A percentile compares a stretch with the other conserved stretches of the same genome.
Conservation (phyloP, 371 early-diverging fungal species). For the Syncephalis plumigaleata region DNA sequence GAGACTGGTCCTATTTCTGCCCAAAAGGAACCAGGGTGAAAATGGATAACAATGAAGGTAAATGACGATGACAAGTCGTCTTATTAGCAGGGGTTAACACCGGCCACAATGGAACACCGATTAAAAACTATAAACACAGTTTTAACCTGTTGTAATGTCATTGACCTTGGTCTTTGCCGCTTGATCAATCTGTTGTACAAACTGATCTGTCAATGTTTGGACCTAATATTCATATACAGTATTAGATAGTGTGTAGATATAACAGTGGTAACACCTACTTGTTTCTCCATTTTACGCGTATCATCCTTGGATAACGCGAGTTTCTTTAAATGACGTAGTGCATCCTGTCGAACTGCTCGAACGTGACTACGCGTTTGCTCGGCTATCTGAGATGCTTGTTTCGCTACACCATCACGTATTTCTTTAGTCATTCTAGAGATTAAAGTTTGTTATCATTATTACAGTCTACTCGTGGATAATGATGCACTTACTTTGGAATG, state of each 20-base stretch:
- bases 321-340: conserved; percentile 55
- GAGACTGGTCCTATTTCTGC: too few relatives aligned
- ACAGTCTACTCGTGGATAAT: conserved; percentile 1
- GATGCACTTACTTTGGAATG: conserved; percentile 78
- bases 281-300: conserved; percentile 35
- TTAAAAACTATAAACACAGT: not conserved
- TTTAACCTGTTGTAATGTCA: conserved; percentile 35
- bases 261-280: conserved; percentile 12
- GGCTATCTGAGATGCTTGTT: conserved; percentile 37
- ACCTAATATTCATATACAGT: conserved; percentile 19
- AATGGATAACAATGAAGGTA: too few relatives aligned
- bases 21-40: too few relatives aligned
- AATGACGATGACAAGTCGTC: too few relatives aligned
- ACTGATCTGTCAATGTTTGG: conserved; percentile 51
- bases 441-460: too few relatives aligned
- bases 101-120: too few relatives aligned
- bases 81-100: too few relatives aligned
- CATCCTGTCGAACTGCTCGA: conserved; percentile 48
- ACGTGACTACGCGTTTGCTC: conserved; percentile 53
- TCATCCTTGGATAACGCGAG: conserved; percentile 41
- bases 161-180: conserved; percentile 48
- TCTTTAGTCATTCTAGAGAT: conserved; percentile 50
- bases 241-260: not conserved
- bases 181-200: conserved; percentile 46
- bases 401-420: conserved; percentile 53